Evolutionary conservation across 2,329 filamentous ascomycete genomes (phyloP).

Genomic region (Claviceps citrina): DNA sequence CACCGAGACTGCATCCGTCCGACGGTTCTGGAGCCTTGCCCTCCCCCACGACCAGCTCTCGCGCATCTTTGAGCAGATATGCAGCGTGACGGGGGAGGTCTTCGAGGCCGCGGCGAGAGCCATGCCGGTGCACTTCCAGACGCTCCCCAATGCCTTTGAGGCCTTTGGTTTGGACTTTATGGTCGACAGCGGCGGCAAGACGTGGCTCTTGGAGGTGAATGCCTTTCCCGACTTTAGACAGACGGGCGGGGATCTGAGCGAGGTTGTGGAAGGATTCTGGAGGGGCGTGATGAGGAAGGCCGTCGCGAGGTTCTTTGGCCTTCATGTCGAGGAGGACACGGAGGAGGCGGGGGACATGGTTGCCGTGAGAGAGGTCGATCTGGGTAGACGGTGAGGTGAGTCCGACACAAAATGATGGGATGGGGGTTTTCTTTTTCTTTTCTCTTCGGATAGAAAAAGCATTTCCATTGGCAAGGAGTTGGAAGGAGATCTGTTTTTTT

Average conservation of each 20-base stretch:
- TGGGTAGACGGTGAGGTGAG: constrained; percentile 27
- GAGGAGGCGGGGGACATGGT: constrained; percentile 29
- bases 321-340: constrained; percentile 10
- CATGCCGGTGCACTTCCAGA: constrained; percentile 85
- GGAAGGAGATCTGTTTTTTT: no score
- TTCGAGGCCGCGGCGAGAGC: constrained; percentile 76
- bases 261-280: constrained; percentile 63
- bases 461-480: no score
- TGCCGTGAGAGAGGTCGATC: constrained; percentile 35
- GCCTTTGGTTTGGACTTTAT: constrained; percentile 85
- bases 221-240: constrained; percentile 93
- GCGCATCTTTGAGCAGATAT: constrained; percentile 59
- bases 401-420: no score
- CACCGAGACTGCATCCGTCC: constrained; percentile 49
- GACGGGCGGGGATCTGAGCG: constrained; percentile 66
- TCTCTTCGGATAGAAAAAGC: neutral
- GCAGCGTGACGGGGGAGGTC: constrained; percentile 53
- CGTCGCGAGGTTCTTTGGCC: constrained; percentile 51
- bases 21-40: constrained; percentile 55
- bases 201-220: constrained; percentile 82
- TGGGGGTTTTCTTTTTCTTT: neutral
- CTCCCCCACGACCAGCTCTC: constrained; percentile 37
- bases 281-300: constrained; percentile 53
- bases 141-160: constrained; percentile 78
- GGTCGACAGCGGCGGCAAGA: constrained; percentile 47